These are phyloP conservation scores for Chlamydomonas urium DNA, from an alignment of 139 green algal species.

Conservation along the genomic window DNA sequence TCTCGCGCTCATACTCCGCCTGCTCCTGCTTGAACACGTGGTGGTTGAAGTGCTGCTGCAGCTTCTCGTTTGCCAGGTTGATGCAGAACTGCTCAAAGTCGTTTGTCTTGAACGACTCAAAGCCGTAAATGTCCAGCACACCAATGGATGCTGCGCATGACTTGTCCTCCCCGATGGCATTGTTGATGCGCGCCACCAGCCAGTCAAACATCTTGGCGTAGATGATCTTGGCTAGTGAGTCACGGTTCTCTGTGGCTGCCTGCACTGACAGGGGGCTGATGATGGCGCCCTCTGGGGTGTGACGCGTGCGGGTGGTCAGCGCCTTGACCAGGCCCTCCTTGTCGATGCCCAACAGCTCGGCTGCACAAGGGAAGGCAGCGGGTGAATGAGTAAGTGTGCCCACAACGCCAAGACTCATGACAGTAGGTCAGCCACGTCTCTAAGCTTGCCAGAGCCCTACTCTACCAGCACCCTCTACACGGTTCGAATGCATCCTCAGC, in stretches of 20 bases:
- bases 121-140: slow-evolving; percentile 97
- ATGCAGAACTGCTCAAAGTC: slow-evolving; percentile 97
- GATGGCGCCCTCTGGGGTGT: slow-evolving; percentile 88
- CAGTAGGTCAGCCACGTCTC: too few species aligned
- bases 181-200: slow-evolving; percentile 77
- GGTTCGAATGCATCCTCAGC: too few species aligned
- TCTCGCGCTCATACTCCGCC: slow-evolving; percentile 15
- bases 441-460: too few species aligned
- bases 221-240: slow-evolving; percentile 94
- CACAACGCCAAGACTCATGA: not conserved
- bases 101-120: slow-evolving; percentile 90
- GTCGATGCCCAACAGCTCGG: slow-evolving; percentile 72
- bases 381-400: not conserved
- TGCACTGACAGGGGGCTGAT: slow-evolving; percentile 75
- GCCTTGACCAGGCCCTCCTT: slow-evolving; percentile 70
- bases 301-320: slow-evolving; percentile 84
- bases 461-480: too few species aligned
- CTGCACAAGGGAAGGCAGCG: slow-evolving; percentile 42
- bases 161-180: slow-evolving; percentile 56
- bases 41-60: slow-evolving; percentile 99
- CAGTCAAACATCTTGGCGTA: slow-evolving; percentile 97
- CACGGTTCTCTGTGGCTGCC: slow-evolving; percentile 81
- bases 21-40: slow-evolving; percentile 99
- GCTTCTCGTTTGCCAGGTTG: slow-evolving; percentile 98
- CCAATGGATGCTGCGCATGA: slow-evolving; percentile 65